A percentile compares a stretch with the other conserved stretches of the same genome.
Conservation (phyloP, 2,329 filamentous ascomycete species). For the Talaromyces sp. region DNA sequence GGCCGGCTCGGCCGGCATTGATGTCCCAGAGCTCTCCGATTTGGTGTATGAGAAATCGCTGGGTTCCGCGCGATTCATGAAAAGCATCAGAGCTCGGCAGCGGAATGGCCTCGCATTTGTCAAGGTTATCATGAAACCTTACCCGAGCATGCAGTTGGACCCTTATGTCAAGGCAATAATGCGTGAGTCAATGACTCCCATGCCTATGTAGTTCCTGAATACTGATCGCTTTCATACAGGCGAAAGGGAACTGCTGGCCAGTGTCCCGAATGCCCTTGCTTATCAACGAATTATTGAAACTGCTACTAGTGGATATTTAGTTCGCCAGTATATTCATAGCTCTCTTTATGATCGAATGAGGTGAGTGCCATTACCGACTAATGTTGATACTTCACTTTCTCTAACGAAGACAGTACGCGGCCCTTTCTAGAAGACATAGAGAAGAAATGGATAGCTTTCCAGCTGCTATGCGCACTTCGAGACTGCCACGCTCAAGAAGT, state of each 20-base stretch:
- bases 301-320: constrained; percentile 82
- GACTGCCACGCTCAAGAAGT: constrained; percentile 87
- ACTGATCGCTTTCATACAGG: constrained; percentile 45
- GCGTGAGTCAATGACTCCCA: constrained; percentile 47
- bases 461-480: constrained; percentile 83
- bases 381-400: background rate
- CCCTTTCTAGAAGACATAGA: constrained; percentile 97
- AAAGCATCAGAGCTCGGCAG: constrained; percentile 85
- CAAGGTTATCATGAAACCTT: constrained; percentile 92
- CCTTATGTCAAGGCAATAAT: constrained; percentile 72
- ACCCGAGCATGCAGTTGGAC: constrained; percentile 71
- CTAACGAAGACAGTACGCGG: constrained; percentile 63
- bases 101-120: constrained; percentile 87
- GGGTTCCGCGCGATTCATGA: constrained; percentile 91
- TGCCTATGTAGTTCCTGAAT: background rate
- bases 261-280: constrained; percentile 83
- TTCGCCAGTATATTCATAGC: constrained; percentile 92
- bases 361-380: constrained; percentile 25
- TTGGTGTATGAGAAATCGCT: constrained; percentile 88
- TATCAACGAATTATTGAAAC: constrained; percentile 93
- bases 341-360: constrained; percentile 91
- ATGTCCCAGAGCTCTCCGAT: constrained; percentile 86
- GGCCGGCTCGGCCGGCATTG: constrained; percentile 86
- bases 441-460: constrained; percentile 97
- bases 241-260: constrained; percentile 71